phyloP scores from a whole-genome alignment of 306 rosid genomes.

The Albizia julibrissin region DNA sequence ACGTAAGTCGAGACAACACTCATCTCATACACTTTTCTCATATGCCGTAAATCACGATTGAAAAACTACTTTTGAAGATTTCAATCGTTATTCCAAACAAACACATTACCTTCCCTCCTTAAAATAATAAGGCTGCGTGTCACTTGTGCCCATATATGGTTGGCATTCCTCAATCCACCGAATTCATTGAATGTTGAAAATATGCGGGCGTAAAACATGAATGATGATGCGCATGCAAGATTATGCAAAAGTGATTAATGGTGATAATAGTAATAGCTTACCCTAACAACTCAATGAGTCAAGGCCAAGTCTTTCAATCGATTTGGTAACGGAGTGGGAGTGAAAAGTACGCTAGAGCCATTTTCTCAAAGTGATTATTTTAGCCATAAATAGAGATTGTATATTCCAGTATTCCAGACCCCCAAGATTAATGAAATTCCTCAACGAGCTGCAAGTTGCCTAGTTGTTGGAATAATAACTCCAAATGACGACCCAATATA shows the following conservation, averaged over 20 bases:
- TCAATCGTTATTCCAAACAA: too few relatives aligned
- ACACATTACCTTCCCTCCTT: too few relatives aligned
- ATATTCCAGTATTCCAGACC: not conserved
- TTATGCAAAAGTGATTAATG: not conserved
- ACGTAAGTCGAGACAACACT: too few relatives aligned
- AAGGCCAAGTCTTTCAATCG: not conserved
- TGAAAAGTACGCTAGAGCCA: too few relatives aligned
- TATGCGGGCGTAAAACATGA: not conserved
- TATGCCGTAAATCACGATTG: too few relatives aligned
- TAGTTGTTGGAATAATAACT: not conserved
- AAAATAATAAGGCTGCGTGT: slow-evolving; percentile 11
- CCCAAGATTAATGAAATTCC: not conserved
- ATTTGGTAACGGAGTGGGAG: not conserved
- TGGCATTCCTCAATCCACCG: not conserved
- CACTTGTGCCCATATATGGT: not conserved
- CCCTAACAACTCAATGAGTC: not conserved
- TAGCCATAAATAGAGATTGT: not conserved
- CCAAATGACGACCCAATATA: not conserved
- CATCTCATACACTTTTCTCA: too few relatives aligned
- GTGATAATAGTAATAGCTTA: too few relatives aligned
- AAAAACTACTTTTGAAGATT: too few relatives aligned
- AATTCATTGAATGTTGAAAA: not conserved
- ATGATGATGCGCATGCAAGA: not conserved
- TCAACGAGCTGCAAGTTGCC: not conserved
- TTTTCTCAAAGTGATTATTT: too few relatives aligned